Evolutionary conservation across 2,329 filamentous ascomycete genomes (phyloP), one percentile per base, ranked within the genome.

Genomic region (Penicillium frequentans): DNA sequence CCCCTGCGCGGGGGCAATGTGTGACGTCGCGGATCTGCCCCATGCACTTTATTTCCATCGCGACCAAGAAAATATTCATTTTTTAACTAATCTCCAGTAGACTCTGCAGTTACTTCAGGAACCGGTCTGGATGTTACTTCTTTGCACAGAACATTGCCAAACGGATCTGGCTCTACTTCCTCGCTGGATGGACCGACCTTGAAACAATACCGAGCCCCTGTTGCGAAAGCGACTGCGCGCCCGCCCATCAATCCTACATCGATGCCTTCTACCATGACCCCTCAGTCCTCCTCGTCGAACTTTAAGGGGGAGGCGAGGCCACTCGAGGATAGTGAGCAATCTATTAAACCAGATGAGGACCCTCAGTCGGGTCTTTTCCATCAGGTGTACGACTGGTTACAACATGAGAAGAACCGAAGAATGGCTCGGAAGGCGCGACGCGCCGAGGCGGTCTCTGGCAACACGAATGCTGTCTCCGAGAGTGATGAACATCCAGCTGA

Each of bases 381-480:
- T 21, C 90, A 96, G 69, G 86, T 97, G 14, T 82, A 85, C 26
- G 86, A 90, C 63, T 98, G 93, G 93, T 78, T 97, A 39, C 86
- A 93, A 65, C 84, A 88, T 49, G 92, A 97, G 75, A 89, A 88
- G 69, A 76, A 81, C 31, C 90, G 89, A 72, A 86, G 86, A 65
- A 82, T 83, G 39, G 75, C 80, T 10, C 81, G 81, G 50, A 85
- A 82, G 68, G 73, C 79, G 23, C 68, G 81, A 69, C 64, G 80
- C 75, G 72, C 67, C 79, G 73, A 64, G 56, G 65, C 58, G 49
- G 39, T 55, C 73, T 59, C 79, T 75, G 65, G 81, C 76, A 56
- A 69, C 74, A 75, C 54, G 56, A 56, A 67, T 45, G 60, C 53
- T 21, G 43, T 57, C 31, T 49, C 50, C 55, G 50, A 77, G 81